Evolutionary conservation across 257 asterid genomes (phyloP), one percentile per base, ranked within the genome.

Genomic region (Cordia subcordata): DNA sequence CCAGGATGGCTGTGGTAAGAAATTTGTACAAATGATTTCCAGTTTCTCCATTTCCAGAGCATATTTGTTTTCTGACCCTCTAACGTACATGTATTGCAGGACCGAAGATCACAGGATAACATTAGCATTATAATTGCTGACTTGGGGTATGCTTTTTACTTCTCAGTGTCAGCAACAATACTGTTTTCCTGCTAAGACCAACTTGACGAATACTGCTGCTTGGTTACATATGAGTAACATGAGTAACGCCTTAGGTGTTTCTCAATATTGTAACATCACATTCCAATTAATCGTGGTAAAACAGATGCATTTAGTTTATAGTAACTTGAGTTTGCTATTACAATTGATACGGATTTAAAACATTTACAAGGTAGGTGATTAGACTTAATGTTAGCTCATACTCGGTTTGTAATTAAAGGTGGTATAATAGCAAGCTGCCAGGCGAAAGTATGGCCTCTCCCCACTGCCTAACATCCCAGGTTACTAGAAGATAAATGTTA

Each of bases 91-190:
- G 46, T 59, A 50, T 57, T 75, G 71, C 92, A 91, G 98, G 82
- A 82, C 57, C 83, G 54, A 62, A 51, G 70, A n/a, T 84, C 99
- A 10, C 84, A 83, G 79, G 99, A 93, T 75, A 93, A 93, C 81
- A 73, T 93, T 68, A 89, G 94, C 84, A 85, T 93, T 63, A 46
- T 86, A 67, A 71, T 93, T 49, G 97, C 94, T 58, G 99, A 93
- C 81, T 81, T 93, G 49, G 96, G 99, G 99, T 92, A 79, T 64
- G 85, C 47, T n/a, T n/a, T n/a, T n/a, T n/a, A 63, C 68, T 57
- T 39, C 2, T 42, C 32, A 45, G 67, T 70, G 60, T 47, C 22
- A 39, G 15, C 5, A 32, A 37, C 42, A 38, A 20, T 20, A 11
- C 13, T 57, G 33, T 13, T 8, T 15, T 47, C 22, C 52, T 37